Conservation (phyloP, 1,284 basidiomycete species). For the Somion occarium region DNA sequence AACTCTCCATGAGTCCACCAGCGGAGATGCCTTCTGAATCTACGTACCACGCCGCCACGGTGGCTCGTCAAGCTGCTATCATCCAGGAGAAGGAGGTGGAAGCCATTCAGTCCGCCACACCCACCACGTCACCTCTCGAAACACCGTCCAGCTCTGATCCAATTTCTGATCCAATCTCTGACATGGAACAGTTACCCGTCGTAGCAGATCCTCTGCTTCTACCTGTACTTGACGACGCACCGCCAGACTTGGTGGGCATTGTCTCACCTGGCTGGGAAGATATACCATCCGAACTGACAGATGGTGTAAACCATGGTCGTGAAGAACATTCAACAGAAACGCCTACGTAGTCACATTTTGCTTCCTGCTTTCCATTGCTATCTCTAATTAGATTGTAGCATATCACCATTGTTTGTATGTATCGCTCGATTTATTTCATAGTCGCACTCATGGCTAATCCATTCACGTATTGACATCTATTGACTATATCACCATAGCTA, state of each 20-base stretch:
- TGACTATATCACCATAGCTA: not conserved
- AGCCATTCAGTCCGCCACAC: constrained; percentile 34
- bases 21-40: constrained; percentile 42
- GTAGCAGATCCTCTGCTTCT: not conserved
- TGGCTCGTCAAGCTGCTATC: constrained; percentile 51
- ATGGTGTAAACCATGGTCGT: not conserved
- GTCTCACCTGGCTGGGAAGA: not conserved
- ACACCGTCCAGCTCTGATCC: constrained; percentile 18
- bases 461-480: not conserved
- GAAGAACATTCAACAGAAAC: not conserved
- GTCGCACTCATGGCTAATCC: not conserved
- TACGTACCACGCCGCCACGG: constrained; percentile 45
- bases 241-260: not conserved
- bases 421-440: constrained; percentile 2
- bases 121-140: constrained; percentile 27
- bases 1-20: constrained; percentile 48
- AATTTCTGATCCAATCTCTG: not conserved
- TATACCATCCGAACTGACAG: not conserved
- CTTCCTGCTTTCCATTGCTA: constrained; percentile 1
- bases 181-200: not conserved
- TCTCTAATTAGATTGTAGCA: constrained; percentile 1
- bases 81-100: constrained; percentile 59
- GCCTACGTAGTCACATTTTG: not conserved
- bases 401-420: not conserved
- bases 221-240: not conserved